Evolutionary conservation across 306 rosid genomes (phyloP), one percentile per base, ranked within the genome.

Genomic region (Dryas alaskensis): DNA sequence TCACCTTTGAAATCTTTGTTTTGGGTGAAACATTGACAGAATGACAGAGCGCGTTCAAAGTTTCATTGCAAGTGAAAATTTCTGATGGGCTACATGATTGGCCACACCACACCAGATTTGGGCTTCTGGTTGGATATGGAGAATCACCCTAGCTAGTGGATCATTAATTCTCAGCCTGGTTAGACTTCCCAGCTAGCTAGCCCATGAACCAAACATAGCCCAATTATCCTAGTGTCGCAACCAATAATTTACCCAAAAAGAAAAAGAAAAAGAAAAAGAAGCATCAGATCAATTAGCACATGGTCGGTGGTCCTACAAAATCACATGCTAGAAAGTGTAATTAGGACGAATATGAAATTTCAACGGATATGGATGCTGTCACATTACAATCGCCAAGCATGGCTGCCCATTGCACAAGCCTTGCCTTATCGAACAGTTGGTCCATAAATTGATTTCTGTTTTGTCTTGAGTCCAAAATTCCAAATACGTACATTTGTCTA

Each of bases 261-360:
- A 4, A 62, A 4, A 12, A 12, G 1, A 4, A 62, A 4, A 12
- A 43, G 4, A 14, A 62, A 62, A 40, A 9, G 55, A 60, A 17
- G 45, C 65, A 60, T 12, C 31, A 60, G 10, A 60, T 17, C 12
- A 13, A 31, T 17, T 60, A 11, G 13, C 5, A 13, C 44, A 39
- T 19, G 19, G 19, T 19, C 19, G 19, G 19, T 12, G 65, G 67
- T 40, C 67, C 67, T 40, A 62, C 67, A 16, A 4, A 27, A 62
- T 31, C 65, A 60, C 65, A 60, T 60, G 45, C 65, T 27, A 60
- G 8, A 60, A 60, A 60, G 65, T 60, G 65, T 13, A 7, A 27
- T 60, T 60, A 10, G 45, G n/a, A 60, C n/a, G 12, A 9, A 1
- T 10, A 10, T 31, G 43, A 50, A 13, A 50, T 50, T 25, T 60